Percentiles rank a stretch among this genome's conserved stretches.
These are phyloP conservation scores for Sporothrix schenckii DNA, from an alignment of 2,329 filamentous ascomycete genomes.

Conservation along the genomic window DNA sequence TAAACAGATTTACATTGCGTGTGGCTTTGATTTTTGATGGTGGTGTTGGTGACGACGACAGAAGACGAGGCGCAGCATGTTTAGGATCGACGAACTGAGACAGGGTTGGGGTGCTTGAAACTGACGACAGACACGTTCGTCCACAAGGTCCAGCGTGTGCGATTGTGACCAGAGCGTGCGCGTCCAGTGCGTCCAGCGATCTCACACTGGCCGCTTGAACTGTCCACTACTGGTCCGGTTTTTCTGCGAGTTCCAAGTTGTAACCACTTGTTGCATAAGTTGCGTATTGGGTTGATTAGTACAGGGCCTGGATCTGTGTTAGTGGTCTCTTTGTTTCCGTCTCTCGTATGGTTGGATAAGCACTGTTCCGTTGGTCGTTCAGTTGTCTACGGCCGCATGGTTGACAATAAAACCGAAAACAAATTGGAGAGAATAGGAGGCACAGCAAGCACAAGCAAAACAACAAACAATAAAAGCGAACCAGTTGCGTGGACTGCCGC, in stretches of 20 bases:
- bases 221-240: not conserved
- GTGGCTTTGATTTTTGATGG: no score
- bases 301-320: not conserved
- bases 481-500: constrained; percentile 13
- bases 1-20: no score
- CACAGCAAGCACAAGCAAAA: not conserved
- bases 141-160: constrained; percentile 5
- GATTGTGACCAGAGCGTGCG: not conserved
- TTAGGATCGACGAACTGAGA: constrained; percentile 50
- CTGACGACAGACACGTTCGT: constrained; percentile 34
- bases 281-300: not conserved
- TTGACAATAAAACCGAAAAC: not conserved
- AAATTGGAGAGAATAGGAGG: not conserved
- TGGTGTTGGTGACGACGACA: constrained; percentile 27
- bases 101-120: constrained; percentile 47
- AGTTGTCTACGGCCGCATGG: not conserved
- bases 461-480: not conserved
- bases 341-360: not conserved
- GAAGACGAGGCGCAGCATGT: constrained; percentile 41
- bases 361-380: not conserved
- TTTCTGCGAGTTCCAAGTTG: not conserved
- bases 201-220: not conserved
- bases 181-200: not conserved
- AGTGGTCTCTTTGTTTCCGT: not conserved
- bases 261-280: not conserved